Conservation (phyloP, 1,139 yeast genomes). For the Zhuliangozyma parablackwelliae region DNA sequence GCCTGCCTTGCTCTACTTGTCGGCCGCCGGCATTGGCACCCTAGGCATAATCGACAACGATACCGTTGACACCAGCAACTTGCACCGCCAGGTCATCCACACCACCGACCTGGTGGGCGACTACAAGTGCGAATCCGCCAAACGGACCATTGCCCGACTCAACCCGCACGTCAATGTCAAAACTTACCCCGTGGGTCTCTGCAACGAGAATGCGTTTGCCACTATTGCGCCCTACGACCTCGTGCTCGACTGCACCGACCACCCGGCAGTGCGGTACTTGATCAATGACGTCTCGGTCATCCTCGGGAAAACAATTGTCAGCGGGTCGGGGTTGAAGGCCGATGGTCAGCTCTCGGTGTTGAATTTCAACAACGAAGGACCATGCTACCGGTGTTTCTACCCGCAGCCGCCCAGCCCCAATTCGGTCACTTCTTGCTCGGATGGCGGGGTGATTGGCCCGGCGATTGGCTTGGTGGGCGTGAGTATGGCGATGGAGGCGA, state of each 20-base stretch:
- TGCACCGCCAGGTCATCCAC: conserved; percentile 88
- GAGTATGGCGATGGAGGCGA: conserved; percentile 83
- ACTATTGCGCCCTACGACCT: conserved; percentile 65
- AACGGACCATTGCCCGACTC: conserved; percentile 41
- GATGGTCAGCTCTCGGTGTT: conserved; percentile 86
- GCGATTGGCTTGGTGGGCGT: conserved; percentile 90
- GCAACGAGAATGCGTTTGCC: conserved; percentile 56
- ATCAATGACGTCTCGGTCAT: conserved; percentile 82
- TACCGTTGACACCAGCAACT: conserved; percentile 73
- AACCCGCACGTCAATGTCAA: conserved; percentile 64
- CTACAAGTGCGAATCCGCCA: conserved; percentile 78
- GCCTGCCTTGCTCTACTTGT: conserved; percentile 80
- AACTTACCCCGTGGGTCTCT: conserved; percentile 51
- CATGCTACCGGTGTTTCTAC: conserved; percentile 92
- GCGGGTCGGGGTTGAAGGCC: conserved; percentile 87
- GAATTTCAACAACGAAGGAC: conserved; percentile 67
- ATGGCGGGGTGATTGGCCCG: conserved; percentile 95
- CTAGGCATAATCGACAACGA: conserved; percentile 90
- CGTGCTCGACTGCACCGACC: conserved; percentile 90
- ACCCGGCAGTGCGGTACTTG: conserved; percentile 82
- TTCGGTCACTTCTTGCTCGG: conserved; percentile 80
- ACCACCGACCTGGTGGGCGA: conserved; percentile 60
- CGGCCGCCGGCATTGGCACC: conserved; percentile 84
- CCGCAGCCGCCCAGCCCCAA: conserved; percentile 88
- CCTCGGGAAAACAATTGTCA: conserved; percentile 65